phyloP scores from a whole-genome alignment of 306 rosid species.

The Nissolia schottii region DNA sequence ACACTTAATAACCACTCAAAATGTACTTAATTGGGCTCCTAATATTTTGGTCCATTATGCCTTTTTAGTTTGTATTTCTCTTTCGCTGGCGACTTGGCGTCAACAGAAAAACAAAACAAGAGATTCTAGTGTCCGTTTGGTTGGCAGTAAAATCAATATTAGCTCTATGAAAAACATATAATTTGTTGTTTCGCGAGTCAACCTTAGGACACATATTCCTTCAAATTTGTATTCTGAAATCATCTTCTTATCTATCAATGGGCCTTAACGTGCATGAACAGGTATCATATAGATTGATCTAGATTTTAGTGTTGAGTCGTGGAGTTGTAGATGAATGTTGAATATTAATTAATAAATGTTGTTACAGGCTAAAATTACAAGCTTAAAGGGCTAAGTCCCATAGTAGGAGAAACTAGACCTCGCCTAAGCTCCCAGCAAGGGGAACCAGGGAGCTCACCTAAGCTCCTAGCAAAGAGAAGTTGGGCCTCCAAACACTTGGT shows the following conservation, averaged over 20 bases:
- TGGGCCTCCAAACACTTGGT: too few relatives aligned
- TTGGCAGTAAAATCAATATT: conserved; percentile 20
- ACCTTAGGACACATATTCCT: background rate
- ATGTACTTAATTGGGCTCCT: conserved; percentile 4
- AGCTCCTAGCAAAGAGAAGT: too few relatives aligned
- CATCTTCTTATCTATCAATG: background rate
- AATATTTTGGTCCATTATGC: background rate
- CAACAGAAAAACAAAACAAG: conserved; percentile 13
- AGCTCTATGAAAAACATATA: background rate
- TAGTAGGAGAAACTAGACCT: too few relatives aligned
- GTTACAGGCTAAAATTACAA: too few relatives aligned
- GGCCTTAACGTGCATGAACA: too few relatives aligned
- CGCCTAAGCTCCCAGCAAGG: too few relatives aligned
- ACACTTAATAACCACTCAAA: background rate
- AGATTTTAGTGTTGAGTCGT: too few relatives aligned
- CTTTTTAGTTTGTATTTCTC: conserved; percentile 21
- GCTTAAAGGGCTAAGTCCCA: too few relatives aligned
- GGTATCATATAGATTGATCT: too few relatives aligned
- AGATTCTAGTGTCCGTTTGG: conserved; percentile 20
- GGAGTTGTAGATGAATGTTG: too few relatives aligned
- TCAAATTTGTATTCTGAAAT: background rate
- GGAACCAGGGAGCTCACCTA: too few relatives aligned
- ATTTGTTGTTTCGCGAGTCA: background rate
- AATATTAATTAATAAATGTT: too few relatives aligned
- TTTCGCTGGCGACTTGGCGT: conserved; percentile 8